A percentile compares a stretch with the other conserved stretches of the same genome.
Conservation (phyloP, 1,284 basidiomycete genomes). For the Rhodotorula mucilaginosa region DNA sequence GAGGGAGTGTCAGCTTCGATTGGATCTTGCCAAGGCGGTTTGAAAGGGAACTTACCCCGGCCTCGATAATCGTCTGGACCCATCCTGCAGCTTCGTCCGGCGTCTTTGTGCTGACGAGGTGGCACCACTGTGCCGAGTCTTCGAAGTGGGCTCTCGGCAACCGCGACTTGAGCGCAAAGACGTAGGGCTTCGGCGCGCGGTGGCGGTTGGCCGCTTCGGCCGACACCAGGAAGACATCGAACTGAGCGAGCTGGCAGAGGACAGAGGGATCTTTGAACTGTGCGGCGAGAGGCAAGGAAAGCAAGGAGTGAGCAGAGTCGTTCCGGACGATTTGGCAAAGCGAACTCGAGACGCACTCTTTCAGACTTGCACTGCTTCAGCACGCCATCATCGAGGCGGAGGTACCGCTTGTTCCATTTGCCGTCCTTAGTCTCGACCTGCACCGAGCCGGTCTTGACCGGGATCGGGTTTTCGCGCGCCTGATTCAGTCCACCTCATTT, state of each 20-base stretch:
- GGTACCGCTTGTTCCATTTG: constrained; percentile 86
- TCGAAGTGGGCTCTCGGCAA: constrained; percentile 31
- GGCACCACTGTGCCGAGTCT: constrained; percentile 65
- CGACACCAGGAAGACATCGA: constrained; percentile 76
- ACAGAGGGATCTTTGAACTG: constrained; percentile 78
- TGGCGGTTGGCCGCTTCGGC: constrained; percentile 54
- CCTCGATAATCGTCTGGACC: constrained; percentile 38
- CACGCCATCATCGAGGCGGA: constrained; percentile 76
- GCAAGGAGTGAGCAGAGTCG: background rate
- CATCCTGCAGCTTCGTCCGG: constrained; percentile 58
- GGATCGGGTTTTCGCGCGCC: constrained; percentile 22
- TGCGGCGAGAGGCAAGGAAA: background rate
- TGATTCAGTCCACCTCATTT: background rate
- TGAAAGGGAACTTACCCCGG: constrained; percentile 21
- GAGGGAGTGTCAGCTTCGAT: background rate
- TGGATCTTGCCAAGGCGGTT: background rate
- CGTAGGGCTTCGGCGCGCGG: constrained; percentile 71
- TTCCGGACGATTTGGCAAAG: background rate
- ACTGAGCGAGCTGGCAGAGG: constrained; percentile 76
- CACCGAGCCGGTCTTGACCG: constrained; percentile 20
- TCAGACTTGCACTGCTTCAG: constrained; percentile 83
- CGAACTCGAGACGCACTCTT: constrained; percentile 57
- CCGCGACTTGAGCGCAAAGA: constrained; percentile 74
- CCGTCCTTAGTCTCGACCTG: constrained; percentile 82
- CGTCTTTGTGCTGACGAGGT: constrained; percentile 69